Conservation (phyloP, 805 yeast genomes). For the Aciculoconidium aculeatum region DNA sequence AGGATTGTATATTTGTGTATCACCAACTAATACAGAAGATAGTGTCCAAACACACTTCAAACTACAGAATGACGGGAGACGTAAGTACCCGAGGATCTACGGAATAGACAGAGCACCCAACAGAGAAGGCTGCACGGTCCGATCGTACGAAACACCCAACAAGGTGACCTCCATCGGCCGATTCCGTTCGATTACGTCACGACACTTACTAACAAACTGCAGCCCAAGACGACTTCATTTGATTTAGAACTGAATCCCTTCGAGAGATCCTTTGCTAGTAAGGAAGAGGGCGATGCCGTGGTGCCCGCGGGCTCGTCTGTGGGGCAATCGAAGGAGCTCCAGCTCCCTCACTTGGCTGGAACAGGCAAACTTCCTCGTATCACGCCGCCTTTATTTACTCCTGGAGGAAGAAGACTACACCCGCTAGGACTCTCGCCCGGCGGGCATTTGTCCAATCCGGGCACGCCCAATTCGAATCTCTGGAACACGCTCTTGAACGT, state of each 20-base stretch:
- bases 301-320: background rate
- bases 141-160: too few species aligned
- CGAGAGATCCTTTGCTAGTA: constrained; percentile 86
- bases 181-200: constrained; percentile 17
- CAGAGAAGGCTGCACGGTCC: too few species aligned
- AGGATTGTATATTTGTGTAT: too few species aligned
- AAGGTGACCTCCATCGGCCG: too few species aligned
- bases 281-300: constrained; percentile 22
- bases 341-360: constrained; percentile 26
- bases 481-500: constrained; percentile 46
- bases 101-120: too few species aligned
- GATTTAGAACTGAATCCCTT: constrained; percentile 93
- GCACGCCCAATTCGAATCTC: constrained; percentile 45
- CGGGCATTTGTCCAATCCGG: constrained; percentile 35
- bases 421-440: constrained; percentile 47
- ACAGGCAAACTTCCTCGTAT: constrained; percentile 24
- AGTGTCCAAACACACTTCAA: too few species aligned
- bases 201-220: constrained; percentile 15
- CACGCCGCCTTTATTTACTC: constrained; percentile 50
- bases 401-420: constrained; percentile 56
- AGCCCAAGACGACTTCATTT: constrained; percentile 42
- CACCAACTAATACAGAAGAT: too few species aligned
- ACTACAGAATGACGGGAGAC: too few species aligned
- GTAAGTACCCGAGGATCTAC: too few species aligned
- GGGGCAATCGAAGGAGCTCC: constrained; percentile 19